Base-by-base conservation (phyloP, 768 basidiomycete genomes). In the Mycena haematopus region DNA sequence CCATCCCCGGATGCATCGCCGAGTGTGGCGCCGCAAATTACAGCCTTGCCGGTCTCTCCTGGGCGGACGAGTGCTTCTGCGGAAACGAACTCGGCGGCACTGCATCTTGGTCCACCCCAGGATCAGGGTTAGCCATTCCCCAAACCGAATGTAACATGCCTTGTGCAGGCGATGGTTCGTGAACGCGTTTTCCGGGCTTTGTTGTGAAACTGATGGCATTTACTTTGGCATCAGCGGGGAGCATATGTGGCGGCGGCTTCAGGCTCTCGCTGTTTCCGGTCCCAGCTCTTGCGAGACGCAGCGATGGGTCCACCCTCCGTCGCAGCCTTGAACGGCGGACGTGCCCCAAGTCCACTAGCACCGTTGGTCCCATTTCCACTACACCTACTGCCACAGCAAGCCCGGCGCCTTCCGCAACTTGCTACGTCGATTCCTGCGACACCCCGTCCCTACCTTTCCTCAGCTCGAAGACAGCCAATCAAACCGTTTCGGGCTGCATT, bases 401-500 rank as follows among this genome's bases (percentile, higher is more conserved):
- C 56, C 45, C 56, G 45, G 56, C 56, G 33, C 46, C 56, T 33
- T 57, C 56, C 44, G 56, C 56, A 57, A 49, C 56, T 19, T 57
- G 56, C 56, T 57, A 57, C 56, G 56, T 57, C 56, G 56, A 57
- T 47, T 57, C 56, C 45, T 57, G 56, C 56, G 56, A 57, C 56
- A 57, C 45, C 31, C 56, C 56, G 21, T 57, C 56, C 33, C 45
- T 57, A 46, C 56, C 56, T 22, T 57, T 57, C 56, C 56, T 57
- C 56, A 57, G 56, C 56, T 57, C 56, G 31, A 57, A 35, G 46
- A 47, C 31, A 47, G 33, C 45, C 56, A 57, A 45, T 22, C 56
- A 57, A 35, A 57, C 56, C 33, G 56, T 57, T 38, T 57, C 56
- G 56, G 56, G 56, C 45, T 57, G 56, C 56, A 57, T 57, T 36